These are phyloP conservation scores for Anthracocystis panici-leucophaei DNA, from an alignment of 1,284 basidiomycete genomes.

Conservation along the genomic window DNA sequence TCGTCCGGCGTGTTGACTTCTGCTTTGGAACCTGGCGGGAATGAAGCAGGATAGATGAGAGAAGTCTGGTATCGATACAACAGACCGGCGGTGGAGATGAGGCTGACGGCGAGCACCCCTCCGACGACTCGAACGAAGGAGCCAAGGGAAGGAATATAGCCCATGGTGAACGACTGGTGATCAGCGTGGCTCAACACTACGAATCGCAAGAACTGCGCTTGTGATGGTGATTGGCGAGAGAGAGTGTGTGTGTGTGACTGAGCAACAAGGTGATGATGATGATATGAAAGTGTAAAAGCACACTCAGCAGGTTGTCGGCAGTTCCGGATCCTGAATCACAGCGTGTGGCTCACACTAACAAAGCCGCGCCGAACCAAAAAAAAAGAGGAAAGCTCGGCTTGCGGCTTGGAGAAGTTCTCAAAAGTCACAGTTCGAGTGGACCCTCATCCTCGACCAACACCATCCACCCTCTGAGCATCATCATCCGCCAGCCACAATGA, in stretches of 20 bases:
- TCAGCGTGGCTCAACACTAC: background rate
- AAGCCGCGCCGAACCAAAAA: background rate
- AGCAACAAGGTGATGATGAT: background rate
- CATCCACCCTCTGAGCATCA: background rate
- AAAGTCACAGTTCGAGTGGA: background rate
- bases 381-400: background rate
- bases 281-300: background rate
- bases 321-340: constrained; percentile 3
- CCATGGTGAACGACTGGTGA: constrained; percentile 35
- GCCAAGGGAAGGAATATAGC: constrained; percentile 41
- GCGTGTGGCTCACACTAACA: background rate
- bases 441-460: constrained; percentile 5
- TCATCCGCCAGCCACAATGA: constrained; percentile 7
- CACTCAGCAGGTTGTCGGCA: constrained; percentile 1
- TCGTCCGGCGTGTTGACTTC: constrained; percentile 62
- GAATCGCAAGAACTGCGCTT: background rate
- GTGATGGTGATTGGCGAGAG: background rate
- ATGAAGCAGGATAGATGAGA: constrained; percentile 65
- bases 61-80: constrained; percentile 66
- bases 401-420: background rate
- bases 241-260: background rate
- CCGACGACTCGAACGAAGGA: constrained; percentile 46
- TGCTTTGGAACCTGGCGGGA: constrained; percentile 63
- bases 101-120: constrained; percentile 51
- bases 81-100: constrained; percentile 63